phyloP scores from a whole-genome alignment of 2,329 filamentous ascomycete species.

The Emergomyces pasteurianus region DNA sequence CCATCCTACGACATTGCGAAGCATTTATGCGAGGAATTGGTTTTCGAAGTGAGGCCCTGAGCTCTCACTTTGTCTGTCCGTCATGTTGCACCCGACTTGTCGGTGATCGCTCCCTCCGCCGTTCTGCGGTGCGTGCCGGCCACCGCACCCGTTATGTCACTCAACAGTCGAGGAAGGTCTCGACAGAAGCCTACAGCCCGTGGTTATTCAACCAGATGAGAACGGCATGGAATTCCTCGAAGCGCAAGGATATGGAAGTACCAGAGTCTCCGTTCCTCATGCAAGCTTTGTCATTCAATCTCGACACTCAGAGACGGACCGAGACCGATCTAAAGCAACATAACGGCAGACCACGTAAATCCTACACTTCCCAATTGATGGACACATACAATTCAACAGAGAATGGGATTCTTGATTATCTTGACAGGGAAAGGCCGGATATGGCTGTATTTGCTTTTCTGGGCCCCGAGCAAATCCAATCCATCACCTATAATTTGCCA shows the following conservation, averaged over 20 bases:
- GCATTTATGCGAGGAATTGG: conserved; percentile 17
- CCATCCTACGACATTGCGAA: not conserved
- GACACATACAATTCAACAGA: not conserved
- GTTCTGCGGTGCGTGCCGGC: not conserved
- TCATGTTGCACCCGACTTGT: conserved; percentile 15
- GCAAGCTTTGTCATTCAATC: not conserved
- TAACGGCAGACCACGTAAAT: not conserved
- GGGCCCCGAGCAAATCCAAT: conserved; percentile 4
- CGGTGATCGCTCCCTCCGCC: conserved; percentile 1
- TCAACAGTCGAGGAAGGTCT: not conserved
- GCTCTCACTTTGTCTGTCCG: conserved; percentile 18
- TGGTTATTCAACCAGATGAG: not conserved
- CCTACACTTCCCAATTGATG: conserved; percentile 2
- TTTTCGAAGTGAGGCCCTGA: conserved; percentile 17
- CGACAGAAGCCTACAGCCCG: not conserved
- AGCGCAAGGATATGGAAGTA: conserved; percentile 9
- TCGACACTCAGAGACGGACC: not conserved
- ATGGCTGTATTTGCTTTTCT: conserved; percentile 11
- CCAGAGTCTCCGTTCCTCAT: not conserved
- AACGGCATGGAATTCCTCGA: conserved; percentile 20
- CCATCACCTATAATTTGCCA: conserved; percentile 31
- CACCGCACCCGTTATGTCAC: not conserved
- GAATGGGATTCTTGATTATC: not conserved
- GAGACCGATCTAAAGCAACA: not conserved
- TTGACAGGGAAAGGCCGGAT: conserved; percentile 8